Conservation (phyloP, 148 eudicot species). For the Cornus suecica region DNA sequence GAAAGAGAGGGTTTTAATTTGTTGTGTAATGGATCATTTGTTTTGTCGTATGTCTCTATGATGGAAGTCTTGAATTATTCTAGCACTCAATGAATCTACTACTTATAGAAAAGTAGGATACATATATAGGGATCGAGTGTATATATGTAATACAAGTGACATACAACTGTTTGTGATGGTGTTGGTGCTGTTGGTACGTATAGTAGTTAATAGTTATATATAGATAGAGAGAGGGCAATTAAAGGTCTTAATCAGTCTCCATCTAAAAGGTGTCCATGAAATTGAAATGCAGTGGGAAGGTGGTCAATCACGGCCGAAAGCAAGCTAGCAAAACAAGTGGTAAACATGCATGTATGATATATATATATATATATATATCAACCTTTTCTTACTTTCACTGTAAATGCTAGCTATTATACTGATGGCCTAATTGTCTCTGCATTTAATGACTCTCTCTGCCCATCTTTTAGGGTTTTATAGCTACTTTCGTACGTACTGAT, state of each 20-base stretch:
- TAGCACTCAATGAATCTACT: neutral
- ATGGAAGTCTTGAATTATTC: neutral
- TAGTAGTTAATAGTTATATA: too few relatives aligned
- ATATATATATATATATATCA: too few relatives aligned
- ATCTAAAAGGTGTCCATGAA: neutral
- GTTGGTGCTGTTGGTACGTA: too few relatives aligned
- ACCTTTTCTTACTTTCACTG: neutral
- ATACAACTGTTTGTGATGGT: neutral
- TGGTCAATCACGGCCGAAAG: neutral
- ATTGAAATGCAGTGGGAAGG: neutral
- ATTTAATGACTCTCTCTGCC: neutral
- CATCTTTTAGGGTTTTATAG: too few relatives aligned
- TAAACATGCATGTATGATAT: neutral
- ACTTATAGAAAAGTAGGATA: neutral
- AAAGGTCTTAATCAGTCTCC: slow-evolving; percentile 2
- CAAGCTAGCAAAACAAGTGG: too few relatives aligned
- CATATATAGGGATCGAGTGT: too few relatives aligned
- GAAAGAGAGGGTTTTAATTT: neutral
- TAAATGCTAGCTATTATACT: neutral
- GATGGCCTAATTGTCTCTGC: neutral
- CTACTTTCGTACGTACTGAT: too few relatives aligned
- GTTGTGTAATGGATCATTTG: too few relatives aligned
- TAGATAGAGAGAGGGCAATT: neutral
- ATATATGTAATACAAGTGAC: neutral
- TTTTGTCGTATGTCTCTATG: neutral